phyloP scores from a whole-genome alignment of 2,329 filamentous ascomycete genomes.

The Venturia asperata region DNA sequence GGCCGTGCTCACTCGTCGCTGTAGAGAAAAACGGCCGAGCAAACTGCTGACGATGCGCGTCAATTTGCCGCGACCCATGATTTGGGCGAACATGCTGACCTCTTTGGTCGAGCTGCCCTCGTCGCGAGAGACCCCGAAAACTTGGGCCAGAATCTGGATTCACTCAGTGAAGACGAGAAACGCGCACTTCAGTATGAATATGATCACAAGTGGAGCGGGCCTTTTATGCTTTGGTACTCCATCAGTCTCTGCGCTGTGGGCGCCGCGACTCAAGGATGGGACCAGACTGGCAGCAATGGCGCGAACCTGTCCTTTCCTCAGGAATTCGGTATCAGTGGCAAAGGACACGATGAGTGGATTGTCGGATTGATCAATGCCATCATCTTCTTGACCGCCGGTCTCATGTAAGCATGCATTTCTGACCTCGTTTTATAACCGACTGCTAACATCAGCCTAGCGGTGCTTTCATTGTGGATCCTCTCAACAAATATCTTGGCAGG shows the following conservation, averaged over 20 bases:
- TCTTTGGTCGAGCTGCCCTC: conserved; percentile 34
- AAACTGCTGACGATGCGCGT: conserved; percentile 30
- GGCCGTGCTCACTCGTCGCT: not conserved
- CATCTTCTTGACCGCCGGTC: conserved; percentile 35
- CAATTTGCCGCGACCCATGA: conserved; percentile 29
- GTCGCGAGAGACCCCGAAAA: conserved; percentile 41
- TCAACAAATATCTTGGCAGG: conserved; percentile 34
- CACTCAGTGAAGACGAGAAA: conserved; percentile 21
- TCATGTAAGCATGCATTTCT: conserved; percentile 28
- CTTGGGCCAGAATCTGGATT: conserved; percentile 21
- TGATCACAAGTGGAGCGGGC: conserved; percentile 17
- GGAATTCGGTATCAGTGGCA: conserved; percentile 17
- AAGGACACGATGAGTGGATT: conserved; percentile 18
- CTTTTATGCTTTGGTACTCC: conserved; percentile 17
- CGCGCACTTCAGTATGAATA: conserved; percentile 20
- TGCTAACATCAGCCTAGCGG: conserved; percentile 23
- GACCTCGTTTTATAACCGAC: not conserved
- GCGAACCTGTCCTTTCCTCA: conserved; percentile 18
- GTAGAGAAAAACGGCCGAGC: conserved; percentile 21
- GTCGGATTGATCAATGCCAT: conserved; percentile 23
- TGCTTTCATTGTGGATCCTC: conserved; percentile 31
- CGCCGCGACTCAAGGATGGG: conserved; percentile 18
- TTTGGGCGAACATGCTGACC: conserved; percentile 33
- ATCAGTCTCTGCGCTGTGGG: conserved; percentile 17
- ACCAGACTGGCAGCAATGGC: conserved; percentile 19